These are phyloP conservation scores for Beauveria rudraprayagi DNA, from an alignment of 2,329 filamentous ascomycete species.

Conservation along the genomic window DNA sequence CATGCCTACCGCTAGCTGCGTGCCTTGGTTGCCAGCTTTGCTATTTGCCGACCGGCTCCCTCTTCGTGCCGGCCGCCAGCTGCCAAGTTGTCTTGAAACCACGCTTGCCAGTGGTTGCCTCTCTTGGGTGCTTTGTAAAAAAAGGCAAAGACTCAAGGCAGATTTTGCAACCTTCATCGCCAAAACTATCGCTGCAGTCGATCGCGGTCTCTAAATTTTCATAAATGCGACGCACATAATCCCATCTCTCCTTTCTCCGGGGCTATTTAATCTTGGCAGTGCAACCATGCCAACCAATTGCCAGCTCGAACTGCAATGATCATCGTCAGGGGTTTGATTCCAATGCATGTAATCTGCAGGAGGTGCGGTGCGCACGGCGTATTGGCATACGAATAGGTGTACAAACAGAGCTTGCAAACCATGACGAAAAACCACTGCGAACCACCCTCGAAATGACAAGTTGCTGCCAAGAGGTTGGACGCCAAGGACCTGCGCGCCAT, in stretches of 20 bases:
- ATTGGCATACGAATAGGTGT: neutral
- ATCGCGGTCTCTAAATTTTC: neutral
- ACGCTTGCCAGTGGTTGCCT: neutral
- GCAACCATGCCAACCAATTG: neutral
- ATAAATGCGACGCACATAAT: neutral
- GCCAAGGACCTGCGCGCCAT: neutral
- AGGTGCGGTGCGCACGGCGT: neutral
- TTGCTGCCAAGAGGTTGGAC: no score
- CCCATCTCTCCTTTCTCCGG: neutral
- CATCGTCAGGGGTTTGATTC: neutral
- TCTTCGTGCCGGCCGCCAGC: neutral
- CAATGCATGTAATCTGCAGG: neutral
- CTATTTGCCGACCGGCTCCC: neutral
- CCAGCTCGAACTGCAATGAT: neutral
- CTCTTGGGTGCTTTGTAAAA: neutral
- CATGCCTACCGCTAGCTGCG: no score
- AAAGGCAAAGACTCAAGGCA: neutral
- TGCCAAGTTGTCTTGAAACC: neutral
- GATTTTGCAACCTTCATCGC: neutral
- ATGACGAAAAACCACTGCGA: neutral
- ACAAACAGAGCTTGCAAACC: neutral
- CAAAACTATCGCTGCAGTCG: neutral
- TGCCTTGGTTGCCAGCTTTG: neutral
- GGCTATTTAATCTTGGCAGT: neutral
- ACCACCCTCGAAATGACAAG: neutral